These are phyloP conservation scores for Backusella tarrabulga DNA, from an alignment of 192 early-diverging fungal genomes.

Conservation along the genomic window DNA sequence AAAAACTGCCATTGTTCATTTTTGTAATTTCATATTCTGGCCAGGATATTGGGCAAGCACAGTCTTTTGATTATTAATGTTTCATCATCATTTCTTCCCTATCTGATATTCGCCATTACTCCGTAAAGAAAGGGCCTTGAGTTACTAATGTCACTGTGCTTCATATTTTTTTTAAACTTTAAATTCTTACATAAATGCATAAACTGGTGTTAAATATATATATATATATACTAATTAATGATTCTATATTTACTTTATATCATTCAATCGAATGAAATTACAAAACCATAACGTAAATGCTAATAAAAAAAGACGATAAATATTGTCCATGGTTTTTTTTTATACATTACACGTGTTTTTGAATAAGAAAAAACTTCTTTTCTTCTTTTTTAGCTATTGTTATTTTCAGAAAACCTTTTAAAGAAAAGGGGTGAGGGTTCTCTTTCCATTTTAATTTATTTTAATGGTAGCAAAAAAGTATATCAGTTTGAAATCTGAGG, in stretches of 20 bases:
- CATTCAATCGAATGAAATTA: background rate
- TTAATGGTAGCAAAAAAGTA: background rate
- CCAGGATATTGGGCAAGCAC: background rate
- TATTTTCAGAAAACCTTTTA: background rate
- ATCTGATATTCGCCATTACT: background rate
- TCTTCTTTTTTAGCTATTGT: background rate
- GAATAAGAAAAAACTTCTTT: background rate
- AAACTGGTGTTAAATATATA: background rate
- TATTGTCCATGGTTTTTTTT: background rate
- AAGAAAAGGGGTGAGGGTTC: background rate
- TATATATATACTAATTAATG: background rate
- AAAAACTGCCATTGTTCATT: background rate
- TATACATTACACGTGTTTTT: background rate
- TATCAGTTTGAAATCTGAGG: background rate
- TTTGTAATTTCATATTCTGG: background rate
- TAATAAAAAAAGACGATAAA: background rate
- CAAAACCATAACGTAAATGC: background rate
- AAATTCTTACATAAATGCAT: background rate
- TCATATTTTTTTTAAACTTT: background rate
- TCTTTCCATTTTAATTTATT: constrained; percentile 1
- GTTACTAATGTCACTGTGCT: background rate
- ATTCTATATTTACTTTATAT: background rate
- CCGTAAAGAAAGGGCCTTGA: background rate
- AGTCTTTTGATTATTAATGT: background rate
- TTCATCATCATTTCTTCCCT: background rate